Percentiles rank a stretch among this genome's conserved stretches.
These are phyloP conservation scores for Penicillium hordei DNA, from an alignment of 2,329 filamentous ascomycete species.

Conservation along the genomic window DNA sequence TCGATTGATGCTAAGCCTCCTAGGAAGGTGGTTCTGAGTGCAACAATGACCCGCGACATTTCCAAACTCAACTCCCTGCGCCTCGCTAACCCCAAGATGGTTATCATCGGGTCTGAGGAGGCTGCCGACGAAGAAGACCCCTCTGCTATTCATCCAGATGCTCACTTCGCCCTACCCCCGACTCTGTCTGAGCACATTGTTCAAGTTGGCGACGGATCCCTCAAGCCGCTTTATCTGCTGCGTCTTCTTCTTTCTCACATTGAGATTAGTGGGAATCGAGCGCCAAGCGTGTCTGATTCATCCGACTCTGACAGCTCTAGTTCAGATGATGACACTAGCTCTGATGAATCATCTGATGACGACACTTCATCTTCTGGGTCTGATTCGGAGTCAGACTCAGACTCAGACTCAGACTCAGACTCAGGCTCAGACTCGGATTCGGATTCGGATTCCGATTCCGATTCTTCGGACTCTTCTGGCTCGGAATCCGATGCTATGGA, in stretches of 20 bases:
- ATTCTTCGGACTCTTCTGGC: conserved; percentile 26
- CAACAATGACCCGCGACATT: conserved; percentile 86
- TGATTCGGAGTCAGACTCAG: conserved; percentile 23
- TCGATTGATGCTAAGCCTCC: conserved; percentile 49
- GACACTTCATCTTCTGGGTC: conserved; percentile 30
- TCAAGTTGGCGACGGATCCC: conserved; percentile 65
- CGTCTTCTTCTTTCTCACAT: conserved; percentile 61
- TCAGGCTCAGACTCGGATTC: conserved; percentile 18
- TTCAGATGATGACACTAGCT: conserved; percentile 25
- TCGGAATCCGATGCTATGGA: conserved; percentile 21
- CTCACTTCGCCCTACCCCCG: conserved; percentile 60
- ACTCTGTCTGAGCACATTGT: conserved; percentile 65
- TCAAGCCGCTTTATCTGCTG: conserved; percentile 83
- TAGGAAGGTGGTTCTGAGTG: conserved; percentile 83
- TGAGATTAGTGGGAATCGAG: conserved; percentile 23
- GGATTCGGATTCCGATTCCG: conserved; percentile 23
- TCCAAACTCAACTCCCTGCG: conserved; percentile 73
- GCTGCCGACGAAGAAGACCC: conserved; percentile 21
- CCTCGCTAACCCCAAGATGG: conserved; percentile 70
- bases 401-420: conserved; percentile 20
- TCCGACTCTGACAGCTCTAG: conserved; percentile 20
- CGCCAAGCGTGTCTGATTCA: conserved; percentile 5
- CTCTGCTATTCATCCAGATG: conserved; percentile 25
- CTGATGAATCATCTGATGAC: conserved; percentile 35
- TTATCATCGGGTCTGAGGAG: conserved; percentile 66